Evolutionary conservation across 768 basidiomycete genomes (phyloP).

Genomic region (Boletus insuetus): DNA sequence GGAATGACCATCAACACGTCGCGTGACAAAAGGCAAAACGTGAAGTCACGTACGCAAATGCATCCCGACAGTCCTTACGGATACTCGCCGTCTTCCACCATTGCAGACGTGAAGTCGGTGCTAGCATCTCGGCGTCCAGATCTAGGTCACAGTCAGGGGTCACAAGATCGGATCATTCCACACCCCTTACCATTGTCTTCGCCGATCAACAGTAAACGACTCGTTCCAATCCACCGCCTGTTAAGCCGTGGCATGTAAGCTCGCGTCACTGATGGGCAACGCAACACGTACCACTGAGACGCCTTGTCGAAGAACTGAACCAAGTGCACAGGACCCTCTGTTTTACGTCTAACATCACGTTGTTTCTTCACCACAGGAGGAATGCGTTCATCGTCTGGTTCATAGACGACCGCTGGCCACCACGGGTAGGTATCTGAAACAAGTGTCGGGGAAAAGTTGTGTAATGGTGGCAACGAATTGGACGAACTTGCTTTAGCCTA

Average conservation of each 20-base stretch:
- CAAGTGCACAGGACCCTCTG: conserved; percentile 50
- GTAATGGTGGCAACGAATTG: background rate
- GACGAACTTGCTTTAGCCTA: conserved; percentile 78
- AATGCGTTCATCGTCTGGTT: conserved; percentile 56
- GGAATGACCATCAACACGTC: background rate
- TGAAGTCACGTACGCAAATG: conserved; percentile 50
- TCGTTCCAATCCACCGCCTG: conserved; percentile 63
- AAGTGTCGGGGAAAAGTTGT: conserved; percentile 4
- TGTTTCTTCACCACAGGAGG: conserved; percentile 39
- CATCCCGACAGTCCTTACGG: conserved; percentile 55
- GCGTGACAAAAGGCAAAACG: background rate
- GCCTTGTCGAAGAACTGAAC: conserved; percentile 79
- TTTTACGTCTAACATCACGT: conserved; percentile 30
- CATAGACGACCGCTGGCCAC: conserved; percentile 83
- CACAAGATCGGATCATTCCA: background rate
- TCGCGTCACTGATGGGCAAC: background rate
- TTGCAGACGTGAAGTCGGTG: conserved; percentile 48
- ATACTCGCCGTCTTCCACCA: conserved; percentile 55
- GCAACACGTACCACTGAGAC: conserved; percentile 53
- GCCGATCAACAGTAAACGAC: conserved; percentile 59
- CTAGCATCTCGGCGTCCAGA: conserved; percentile 63
- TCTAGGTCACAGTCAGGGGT: conserved; percentile 35
- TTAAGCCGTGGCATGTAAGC: background rate
- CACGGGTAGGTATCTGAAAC: conserved; percentile 71
- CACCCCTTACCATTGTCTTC: too few relatives aligned